Evolutionary conservation across 2,329 filamentous ascomycete genomes (phyloP).

Genomic region (Sporothrix euskadiensis): DNA sequence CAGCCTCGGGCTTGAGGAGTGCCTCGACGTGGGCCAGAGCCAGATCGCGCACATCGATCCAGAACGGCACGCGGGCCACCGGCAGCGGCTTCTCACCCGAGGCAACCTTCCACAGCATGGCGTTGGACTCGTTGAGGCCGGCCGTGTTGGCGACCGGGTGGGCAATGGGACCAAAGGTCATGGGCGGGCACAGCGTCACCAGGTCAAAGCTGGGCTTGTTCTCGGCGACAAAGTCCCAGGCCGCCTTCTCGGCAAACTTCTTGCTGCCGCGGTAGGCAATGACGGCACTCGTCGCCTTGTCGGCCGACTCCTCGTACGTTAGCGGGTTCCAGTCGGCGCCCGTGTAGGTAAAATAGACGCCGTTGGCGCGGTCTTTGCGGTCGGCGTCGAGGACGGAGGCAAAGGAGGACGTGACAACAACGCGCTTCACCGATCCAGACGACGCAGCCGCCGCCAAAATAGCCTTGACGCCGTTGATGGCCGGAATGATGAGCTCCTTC

Average conservation of each 20-base stretch:
- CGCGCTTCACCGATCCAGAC: constrained; percentile 32
- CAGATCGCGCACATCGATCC: constrained; percentile 28
- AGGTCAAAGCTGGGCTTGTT: constrained; percentile 50
- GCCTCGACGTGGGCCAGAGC: constrained; percentile 24
- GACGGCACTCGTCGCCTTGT: constrained; percentile 40
- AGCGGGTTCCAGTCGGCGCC: constrained; percentile 58
- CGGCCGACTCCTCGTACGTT: constrained; percentile 48
- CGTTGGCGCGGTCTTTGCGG: constrained; percentile 33
- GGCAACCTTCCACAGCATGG: constrained; percentile 30
- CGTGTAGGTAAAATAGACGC: constrained; percentile 40
- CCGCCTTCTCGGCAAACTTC: constrained; percentile 54
- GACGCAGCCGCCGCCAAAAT: constrained; percentile 44
- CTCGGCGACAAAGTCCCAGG: constrained; percentile 53
- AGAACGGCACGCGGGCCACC: constrained; percentile 27
- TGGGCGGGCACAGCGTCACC: constrained; percentile 36
- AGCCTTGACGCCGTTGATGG: constrained; percentile 48
- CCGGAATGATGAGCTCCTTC: constrained; percentile 48
- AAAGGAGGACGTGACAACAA: constrained; percentile 37
- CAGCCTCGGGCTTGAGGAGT: constrained; percentile 28
- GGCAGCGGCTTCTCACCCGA: constrained; percentile 32
- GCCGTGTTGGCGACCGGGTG: constrained; percentile 15
- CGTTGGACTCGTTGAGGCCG: constrained; percentile 29
- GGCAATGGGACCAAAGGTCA: constrained; percentile 30
- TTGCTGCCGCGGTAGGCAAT: constrained; percentile 57
- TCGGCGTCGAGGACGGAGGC: constrained; percentile 32